Evolutionary conservation across 2,329 filamentous ascomycete species (phyloP), one percentile per base, ranked within the genome.

Genomic region (Leptosphaerulina australis): DNA sequence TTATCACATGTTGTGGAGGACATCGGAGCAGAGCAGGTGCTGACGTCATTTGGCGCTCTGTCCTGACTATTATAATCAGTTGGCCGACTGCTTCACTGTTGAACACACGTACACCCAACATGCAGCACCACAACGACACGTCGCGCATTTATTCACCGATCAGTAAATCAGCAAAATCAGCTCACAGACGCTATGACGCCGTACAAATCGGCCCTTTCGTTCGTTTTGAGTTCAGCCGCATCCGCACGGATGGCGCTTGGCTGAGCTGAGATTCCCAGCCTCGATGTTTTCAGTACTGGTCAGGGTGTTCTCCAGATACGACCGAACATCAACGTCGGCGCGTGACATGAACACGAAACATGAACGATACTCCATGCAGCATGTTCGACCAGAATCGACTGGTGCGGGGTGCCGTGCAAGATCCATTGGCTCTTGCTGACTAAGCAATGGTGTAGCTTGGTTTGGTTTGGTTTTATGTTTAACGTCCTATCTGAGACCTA

Each of bases 181-280:
- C n/a, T n/a, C n/a, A n/a, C n/a, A n/a, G n/a, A n/a, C 31, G 33
- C 20, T 24, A 22, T 15, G 14, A 30, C 22, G 25, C 25, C 17
- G 18, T 43, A 29, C 11, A 9, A 26, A 9, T 51, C 41, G 36
- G 48, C 18, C 48, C 48, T 51, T 38, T 28, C 29, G 14, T 12
- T 12, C n/a, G 21, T 41, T 39, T 38, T 25, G 25, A 33, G 40
- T 51, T 51, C 48, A 51, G 48, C 48, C 48, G 48, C 48, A 51
- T 7, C 33, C 30, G 31, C 33, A 25, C 41, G 5, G 17, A 18
- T 20, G 24, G 22, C 30, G 26, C 12, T 35, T 45, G 41, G 36
- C 41, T 39, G 29, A 36, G 29, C 34, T 45, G 46, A 50, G 34
- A 9, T 25, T 33, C 21, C 3, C 44, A 28, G 40, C 35, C 40